phyloP scores from a whole-genome alignment of 345 rosid genomes.

The Gossypium stocksii region DNA sequence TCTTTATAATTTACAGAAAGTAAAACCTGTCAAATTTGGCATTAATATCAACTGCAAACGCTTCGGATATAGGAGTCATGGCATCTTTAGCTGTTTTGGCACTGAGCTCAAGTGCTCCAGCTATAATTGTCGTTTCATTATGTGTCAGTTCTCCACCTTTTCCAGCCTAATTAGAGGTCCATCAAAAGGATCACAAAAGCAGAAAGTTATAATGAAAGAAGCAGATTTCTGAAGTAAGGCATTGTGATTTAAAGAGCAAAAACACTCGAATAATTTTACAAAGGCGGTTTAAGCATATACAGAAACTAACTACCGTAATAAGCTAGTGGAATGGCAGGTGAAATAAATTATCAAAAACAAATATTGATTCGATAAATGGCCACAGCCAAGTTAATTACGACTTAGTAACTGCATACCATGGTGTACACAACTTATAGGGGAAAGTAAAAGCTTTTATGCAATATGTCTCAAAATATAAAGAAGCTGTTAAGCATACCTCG shows the following conservation, averaged over 20 bases:
- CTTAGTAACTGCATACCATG: not conserved
- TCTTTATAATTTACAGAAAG: not conserved
- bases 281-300: not conserved
- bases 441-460: not conserved
- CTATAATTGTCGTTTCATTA: slow-evolving; percentile 96
- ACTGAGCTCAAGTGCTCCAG: slow-evolving; percentile 92
- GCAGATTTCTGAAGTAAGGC: slow-evolving; percentile 10
- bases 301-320: not conserved
- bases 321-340: not conserved
- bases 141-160: slow-evolving; percentile 97
- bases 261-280: not conserved
- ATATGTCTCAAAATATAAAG: not conserved
- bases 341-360: not conserved
- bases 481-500: slow-evolving; percentile 50
- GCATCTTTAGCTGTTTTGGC: slow-evolving; percentile 86
- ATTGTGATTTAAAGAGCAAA: not conserved
- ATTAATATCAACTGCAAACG: slow-evolving; percentile 79
- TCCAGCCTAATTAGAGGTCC: slow-evolving; percentile 62
- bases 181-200: not conserved
- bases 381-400: not conserved
- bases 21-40: slow-evolving; percentile 74
- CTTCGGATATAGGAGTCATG: slow-evolving; percentile 82
- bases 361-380: not conserved
- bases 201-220: not conserved
- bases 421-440: not conserved